Percentiles rank a stretch among this genome's conserved stretches.
Evolutionary conservation across 2,329 filamentous ascomycete species (phyloP).

Genomic region (Colletotrichum lindemuthianum): DNA sequence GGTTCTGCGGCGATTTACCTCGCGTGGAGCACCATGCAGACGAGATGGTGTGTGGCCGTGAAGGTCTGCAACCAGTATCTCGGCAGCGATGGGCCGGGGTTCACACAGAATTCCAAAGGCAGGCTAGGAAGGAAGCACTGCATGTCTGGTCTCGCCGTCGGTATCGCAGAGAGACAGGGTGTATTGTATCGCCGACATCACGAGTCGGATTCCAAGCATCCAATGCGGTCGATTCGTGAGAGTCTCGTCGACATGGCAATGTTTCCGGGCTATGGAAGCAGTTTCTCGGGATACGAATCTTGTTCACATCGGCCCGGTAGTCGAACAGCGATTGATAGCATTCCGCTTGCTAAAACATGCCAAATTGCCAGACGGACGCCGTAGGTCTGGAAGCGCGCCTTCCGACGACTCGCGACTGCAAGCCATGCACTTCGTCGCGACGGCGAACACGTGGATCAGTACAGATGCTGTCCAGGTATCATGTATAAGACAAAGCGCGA

Average conservation of each 20-base stretch:
- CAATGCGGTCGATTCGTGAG: background rate
- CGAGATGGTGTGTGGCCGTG: background rate
- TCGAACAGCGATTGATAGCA: too few relatives aligned
- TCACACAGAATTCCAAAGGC: constrained; percentile 19
- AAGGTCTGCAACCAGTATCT: constrained; percentile 1
- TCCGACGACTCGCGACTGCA: too few relatives aligned
- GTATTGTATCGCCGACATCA: constrained; percentile 23
- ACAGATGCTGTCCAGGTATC: too few relatives aligned
- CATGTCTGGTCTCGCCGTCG: background rate
- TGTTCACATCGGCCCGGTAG: too few relatives aligned
- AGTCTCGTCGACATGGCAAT: background rate
- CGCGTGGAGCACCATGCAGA: background rate
- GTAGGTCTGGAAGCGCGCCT: too few relatives aligned
- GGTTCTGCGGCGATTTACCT: background rate
- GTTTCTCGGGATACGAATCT: too few relatives aligned
- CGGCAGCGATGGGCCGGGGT: background rate
- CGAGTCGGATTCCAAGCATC: constrained; percentile 14
- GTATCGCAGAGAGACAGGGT: background rate
- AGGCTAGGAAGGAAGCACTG: constrained; percentile 8
- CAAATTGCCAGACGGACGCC: background rate
- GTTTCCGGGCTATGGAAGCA: background rate
- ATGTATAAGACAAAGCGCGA: too few relatives aligned
- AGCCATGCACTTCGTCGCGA: too few relatives aligned
- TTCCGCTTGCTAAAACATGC: background rate
- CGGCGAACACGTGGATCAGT: too few relatives aligned